Base-by-base conservation (phyloP, 345 rosid species). In the Dovyalis caffra region DNA sequence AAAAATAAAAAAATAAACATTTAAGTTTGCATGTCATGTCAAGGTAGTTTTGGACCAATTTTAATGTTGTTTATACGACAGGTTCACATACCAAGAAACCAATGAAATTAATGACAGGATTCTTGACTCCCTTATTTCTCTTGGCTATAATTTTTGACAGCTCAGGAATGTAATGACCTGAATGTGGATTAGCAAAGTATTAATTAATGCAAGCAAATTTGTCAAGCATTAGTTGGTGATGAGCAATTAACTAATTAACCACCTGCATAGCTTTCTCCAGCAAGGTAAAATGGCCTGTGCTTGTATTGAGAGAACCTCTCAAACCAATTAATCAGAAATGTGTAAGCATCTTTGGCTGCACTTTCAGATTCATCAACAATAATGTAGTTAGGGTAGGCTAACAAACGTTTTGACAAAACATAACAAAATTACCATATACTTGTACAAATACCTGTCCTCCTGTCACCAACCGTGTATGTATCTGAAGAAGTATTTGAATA, bases 211-310 rank as follows among this genome's bases (percentile, higher is more conserved):
- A 12, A 47, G n/a, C 1, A 23, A 10, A 37, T 53, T 38, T 63
- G 21, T 33, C 67, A 64, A 64, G 33, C 34, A 0, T 18, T 2
- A 45, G 35, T 63, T 66, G 70, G 68, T 49, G 43, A 0, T 56
- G 61, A 3, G 25, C 21, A 26, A 0, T 28, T 15, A 26, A 61
- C 2, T 51, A 53, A 90, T 87, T n/a, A 58, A 53, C 97, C 98
- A 53, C 97, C 98, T 75, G 94, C 97, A 26, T 94, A 90, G 92
- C 97, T 94, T 83, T 94, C 98, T 73, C 98, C 98, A 64, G 97
- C 97, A 51, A 94, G 83, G 79, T 86, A 94, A 72, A 94, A 90
- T 18, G 90, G 85, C 71, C 97, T 81, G 38, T 80, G 86, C 75
- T 84, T 90, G 84, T 92, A 92, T 29, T 83, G 87, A 38, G 95